These are phyloP conservation scores for Nicotiana otophora DNA, from an alignment of 257 asterid genomes.

Conservation along the genomic window DNA sequence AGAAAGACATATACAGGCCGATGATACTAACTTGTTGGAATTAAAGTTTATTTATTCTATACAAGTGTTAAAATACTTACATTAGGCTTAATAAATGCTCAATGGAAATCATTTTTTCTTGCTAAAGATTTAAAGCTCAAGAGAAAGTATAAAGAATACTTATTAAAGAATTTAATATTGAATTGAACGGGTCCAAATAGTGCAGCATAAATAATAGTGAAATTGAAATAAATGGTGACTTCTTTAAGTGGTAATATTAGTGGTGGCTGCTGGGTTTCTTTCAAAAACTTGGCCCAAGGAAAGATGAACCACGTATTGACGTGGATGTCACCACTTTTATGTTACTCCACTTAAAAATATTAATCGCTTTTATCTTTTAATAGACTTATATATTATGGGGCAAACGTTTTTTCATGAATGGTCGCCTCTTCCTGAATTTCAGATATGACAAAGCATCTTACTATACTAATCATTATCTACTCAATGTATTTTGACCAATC, in stretches of 20 bases:
- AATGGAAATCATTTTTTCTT: neutral
- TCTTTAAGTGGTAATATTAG: neutral
- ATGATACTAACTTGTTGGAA: neutral
- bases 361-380: neutral
- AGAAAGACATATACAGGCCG: no score
- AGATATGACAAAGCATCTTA: neutral
- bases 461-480: neutral
- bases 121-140: neutral
- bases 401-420: neutral
- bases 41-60: neutral
- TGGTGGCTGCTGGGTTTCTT: constrained; percentile 4
- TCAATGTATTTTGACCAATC: neutral
- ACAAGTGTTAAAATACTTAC: neutral
- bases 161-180: neutral
- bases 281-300: neutral
- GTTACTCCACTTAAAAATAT: constrained; percentile 9
- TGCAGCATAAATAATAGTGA: neutral
- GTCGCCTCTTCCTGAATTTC: neutral
- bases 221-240: neutral
- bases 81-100: neutral
- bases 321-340: constrained; percentile 28
- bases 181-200: neutral
- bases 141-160: neutral
- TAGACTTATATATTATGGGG: neutral
- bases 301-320: constrained; percentile 9